Evolutionary conservation across 1,284 basidiomycete species (phyloP).

Genomic region (Apiotrichum veenhuisii): DNA sequence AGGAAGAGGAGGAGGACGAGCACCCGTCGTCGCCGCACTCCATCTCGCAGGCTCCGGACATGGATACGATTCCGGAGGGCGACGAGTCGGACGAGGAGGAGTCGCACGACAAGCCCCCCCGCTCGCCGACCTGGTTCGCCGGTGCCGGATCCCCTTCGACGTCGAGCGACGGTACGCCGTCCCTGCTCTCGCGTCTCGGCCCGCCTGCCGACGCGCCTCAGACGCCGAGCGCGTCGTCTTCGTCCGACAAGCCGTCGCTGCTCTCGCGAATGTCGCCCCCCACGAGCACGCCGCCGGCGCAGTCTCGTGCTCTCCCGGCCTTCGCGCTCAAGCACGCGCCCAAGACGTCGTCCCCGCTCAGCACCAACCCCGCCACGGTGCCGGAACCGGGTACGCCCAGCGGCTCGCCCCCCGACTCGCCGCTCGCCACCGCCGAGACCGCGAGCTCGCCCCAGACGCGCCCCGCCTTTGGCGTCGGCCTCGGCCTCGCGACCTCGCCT

Average conservation of each 20-base stretch:
- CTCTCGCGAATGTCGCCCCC: constrained; percentile 16
- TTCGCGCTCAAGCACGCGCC: constrained; percentile 36
- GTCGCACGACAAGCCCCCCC: constrained; percentile 14
- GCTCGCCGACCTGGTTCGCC: constrained; percentile 39
- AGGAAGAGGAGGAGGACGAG: constrained; percentile 14
- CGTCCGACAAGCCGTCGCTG: background rate
- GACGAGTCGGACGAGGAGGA: constrained; percentile 20
- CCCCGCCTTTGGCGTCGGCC: constrained; percentile 4
- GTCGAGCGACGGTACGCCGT: background rate
- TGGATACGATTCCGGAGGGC: constrained; percentile 36
- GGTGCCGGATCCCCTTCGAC: background rate
- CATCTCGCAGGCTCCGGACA: constrained; percentile 23
- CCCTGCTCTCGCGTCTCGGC: constrained; percentile 12
- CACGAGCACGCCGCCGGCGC: background rate
- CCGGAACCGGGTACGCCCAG: background rate
- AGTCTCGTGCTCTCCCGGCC: background rate
- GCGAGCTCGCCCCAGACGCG: background rate
- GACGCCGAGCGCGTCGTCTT: background rate
- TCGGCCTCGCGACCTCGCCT: constrained; percentile 4
- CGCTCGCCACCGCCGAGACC: background rate
- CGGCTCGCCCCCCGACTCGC: constrained; percentile 25
- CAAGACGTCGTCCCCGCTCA: constrained; percentile 40
- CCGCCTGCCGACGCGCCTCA: constrained; percentile 4
- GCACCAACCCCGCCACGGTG: constrained; percentile 24
- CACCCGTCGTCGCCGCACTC: constrained; percentile 14